Conservation (phyloP, 1,284 basidiomycete genomes). For the Xerocomus minutiporus region DNA sequence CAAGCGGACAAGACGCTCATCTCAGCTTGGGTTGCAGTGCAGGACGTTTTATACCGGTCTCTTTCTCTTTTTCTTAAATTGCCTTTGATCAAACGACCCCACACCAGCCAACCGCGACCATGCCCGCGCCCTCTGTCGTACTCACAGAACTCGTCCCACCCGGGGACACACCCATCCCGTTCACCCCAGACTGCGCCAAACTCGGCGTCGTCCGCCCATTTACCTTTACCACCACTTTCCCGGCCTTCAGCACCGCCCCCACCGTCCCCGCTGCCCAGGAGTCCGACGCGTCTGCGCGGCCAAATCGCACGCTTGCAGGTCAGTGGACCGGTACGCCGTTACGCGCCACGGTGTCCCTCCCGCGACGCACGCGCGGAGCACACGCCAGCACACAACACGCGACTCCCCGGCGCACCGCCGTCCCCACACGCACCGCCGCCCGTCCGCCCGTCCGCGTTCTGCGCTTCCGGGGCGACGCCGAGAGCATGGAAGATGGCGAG, state of each 20-base stretch:
- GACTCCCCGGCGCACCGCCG: neutral
- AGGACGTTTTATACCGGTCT: slow-evolving; percentile 1
- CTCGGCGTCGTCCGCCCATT: neutral
- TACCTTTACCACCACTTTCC: neutral
- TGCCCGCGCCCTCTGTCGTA: neutral
- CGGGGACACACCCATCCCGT: neutral
- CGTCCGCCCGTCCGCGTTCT: neutral
- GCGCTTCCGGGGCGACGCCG: neutral
- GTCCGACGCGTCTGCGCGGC: no score
- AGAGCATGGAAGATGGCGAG: neutral
- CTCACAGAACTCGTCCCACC: neutral
- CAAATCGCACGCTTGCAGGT: neutral
- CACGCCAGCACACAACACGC: neutral
- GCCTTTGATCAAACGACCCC: no score
- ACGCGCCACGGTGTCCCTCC: slow-evolving; percentile 23
- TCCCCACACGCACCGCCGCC: neutral
- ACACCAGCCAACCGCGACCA: no score
- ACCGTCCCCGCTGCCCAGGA: neutral
- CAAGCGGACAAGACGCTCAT: neutral
- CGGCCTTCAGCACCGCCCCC: no score
- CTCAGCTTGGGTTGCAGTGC: neutral
- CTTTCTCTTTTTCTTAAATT: neutral
- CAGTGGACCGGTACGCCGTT: slow-evolving; percentile 25
- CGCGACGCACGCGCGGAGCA: slow-evolving; percentile 9
- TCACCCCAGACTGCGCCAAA: neutral